Percentiles rank a stretch among this genome's conserved stretches.
Conservation (phyloP, 1,284 basidiomycete species). For the Vanrija humicola region DNA sequence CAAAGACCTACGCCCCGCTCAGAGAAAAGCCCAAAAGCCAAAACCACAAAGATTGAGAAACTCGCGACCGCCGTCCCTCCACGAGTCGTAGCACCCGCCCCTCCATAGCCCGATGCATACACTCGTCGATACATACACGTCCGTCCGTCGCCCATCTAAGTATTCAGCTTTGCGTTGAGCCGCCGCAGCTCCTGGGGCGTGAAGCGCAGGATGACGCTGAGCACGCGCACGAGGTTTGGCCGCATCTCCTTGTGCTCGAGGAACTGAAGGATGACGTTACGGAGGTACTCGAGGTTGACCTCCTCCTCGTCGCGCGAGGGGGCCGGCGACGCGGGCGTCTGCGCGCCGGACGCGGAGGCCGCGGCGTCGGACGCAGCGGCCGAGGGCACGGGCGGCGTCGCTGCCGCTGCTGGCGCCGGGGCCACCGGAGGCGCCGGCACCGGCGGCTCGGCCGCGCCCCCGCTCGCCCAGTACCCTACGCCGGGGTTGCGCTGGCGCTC, state of each 20-base stretch:
- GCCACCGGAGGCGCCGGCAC: not conserved
- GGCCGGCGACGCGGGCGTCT: not conserved
- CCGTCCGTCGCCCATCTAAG: constrained; percentile 10
- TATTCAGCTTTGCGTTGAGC: constrained; percentile 63
- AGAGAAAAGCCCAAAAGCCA: no score
- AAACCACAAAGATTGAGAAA: no score
- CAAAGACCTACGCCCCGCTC: no score
- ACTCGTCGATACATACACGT: not conserved
- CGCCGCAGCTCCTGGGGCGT: constrained; percentile 88
- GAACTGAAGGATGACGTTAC: constrained; percentile 92
- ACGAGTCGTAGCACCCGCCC: no score
- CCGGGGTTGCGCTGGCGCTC: constrained; percentile 85
- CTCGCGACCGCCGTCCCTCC: no score
- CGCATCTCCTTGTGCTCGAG: constrained; percentile 82
- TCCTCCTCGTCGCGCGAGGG: constrained; percentile 58
- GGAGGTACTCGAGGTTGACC: constrained; percentile 88
- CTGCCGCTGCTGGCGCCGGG: not conserved
- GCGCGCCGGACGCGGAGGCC: not conserved
- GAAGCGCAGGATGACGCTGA: constrained; percentile 85
- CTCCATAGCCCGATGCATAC: not conserved
- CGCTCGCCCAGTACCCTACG: constrained; percentile 77
- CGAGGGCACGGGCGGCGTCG: constrained; percentile 1
- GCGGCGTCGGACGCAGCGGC: not conserved
- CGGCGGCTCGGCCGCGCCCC: constrained; percentile 1
- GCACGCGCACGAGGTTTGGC: constrained; percentile 82